phyloP scores from a whole-genome alignment of 1,139 yeast species.

The Lodderomyces margitis region DNA sequence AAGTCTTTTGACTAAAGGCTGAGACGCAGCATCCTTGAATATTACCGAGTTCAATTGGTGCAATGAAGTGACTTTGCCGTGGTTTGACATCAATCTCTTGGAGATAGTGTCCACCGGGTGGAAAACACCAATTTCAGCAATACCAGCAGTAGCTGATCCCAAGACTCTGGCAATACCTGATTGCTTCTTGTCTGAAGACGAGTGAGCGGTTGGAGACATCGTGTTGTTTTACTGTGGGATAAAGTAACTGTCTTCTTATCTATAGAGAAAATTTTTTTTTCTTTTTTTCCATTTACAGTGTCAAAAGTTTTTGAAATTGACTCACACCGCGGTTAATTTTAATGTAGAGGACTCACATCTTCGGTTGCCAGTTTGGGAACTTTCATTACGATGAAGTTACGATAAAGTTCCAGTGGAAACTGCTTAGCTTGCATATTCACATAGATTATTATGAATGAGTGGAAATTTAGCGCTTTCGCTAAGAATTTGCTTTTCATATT shows the following conservation, averaged over 20 bases:
- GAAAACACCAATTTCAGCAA: slow-evolving; percentile 92
- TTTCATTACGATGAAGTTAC: too few relatives aligned
- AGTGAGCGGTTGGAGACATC: slow-evolving; percentile 48
- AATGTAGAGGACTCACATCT: too few relatives aligned
- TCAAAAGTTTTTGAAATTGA: neutral
- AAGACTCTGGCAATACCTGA: slow-evolving; percentile 87
- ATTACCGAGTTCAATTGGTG: slow-evolving; percentile 78
- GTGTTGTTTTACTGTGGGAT: neutral
- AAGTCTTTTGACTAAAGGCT: slow-evolving; percentile 67
- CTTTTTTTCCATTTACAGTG: neutral
- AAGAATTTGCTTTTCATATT: too few relatives aligned
- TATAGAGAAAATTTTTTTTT: slow-evolving; percentile 2
- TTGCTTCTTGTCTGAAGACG: slow-evolving; percentile 70
- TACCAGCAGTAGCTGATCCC: slow-evolving; percentile 98
- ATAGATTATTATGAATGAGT: too few relatives aligned
- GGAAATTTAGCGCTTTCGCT: too few relatives aligned
- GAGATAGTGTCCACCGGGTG: slow-evolving; percentile 99
- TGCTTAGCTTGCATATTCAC: too few relatives aligned
- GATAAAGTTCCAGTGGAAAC: too few relatives aligned
- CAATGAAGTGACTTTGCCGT: slow-evolving; percentile 62
- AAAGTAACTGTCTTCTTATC: slow-evolving; percentile 1
- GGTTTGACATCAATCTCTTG: slow-evolving; percentile 95
- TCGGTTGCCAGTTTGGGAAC: too few relatives aligned
- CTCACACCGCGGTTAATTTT: slow-evolving; percentile 5
- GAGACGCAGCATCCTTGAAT: slow-evolving; percentile 77